Percentiles rank a stretch among this genome's conserved stretches.
phyloP scores from a whole-genome alignment of 2,329 filamentous ascomycete genomes.

The Lachnellula cervina region DNA sequence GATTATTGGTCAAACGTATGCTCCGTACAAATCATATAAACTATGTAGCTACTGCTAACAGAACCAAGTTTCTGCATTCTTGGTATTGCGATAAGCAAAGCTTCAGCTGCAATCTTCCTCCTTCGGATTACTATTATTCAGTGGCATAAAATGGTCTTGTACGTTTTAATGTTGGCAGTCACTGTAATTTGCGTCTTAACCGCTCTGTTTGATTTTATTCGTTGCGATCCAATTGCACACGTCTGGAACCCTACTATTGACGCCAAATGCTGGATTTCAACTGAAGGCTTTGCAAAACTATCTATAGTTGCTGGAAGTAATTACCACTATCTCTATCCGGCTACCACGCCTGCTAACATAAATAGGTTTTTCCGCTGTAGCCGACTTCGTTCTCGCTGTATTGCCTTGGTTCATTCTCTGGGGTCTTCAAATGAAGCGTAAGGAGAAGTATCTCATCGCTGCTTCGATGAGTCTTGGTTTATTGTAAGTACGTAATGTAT shows the following conservation, averaged over 20 bases:
- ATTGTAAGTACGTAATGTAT: constrained; percentile 20
- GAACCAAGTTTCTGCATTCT: constrained; percentile 9
- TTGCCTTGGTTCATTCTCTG: constrained; percentile 37
- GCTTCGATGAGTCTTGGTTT: constrained; percentile 35
- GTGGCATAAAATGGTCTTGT: constrained; percentile 12
- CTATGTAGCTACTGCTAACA: background rate
- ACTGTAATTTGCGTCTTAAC: constrained; percentile 1
- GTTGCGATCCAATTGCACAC: constrained; percentile 12
- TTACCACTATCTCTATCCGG: background rate
- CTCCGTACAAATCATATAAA: background rate
- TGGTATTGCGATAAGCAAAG: constrained; percentile 14
- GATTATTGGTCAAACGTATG: constrained; percentile 17
- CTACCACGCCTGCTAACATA: background rate
- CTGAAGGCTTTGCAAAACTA: constrained; percentile 4
- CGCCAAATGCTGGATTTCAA: constrained; percentile 9
- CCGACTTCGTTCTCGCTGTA: constrained; percentile 35
- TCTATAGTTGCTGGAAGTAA: background rate
- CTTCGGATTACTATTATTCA: constrained; percentile 9
- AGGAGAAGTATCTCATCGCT: constrained; percentile 35
- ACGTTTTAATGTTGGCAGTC: constrained; percentile 6
- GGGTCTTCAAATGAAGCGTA: constrained; percentile 33
- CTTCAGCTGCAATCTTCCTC: constrained; percentile 11
- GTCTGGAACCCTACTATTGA: constrained; percentile 12
- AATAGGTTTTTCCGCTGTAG: background rate
- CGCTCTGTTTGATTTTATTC: constrained; percentile 14